Evolutionary conservation across 2,329 filamentous ascomycete genomes (phyloP).

Genomic region (Calonectria multiphialidica): DNA sequence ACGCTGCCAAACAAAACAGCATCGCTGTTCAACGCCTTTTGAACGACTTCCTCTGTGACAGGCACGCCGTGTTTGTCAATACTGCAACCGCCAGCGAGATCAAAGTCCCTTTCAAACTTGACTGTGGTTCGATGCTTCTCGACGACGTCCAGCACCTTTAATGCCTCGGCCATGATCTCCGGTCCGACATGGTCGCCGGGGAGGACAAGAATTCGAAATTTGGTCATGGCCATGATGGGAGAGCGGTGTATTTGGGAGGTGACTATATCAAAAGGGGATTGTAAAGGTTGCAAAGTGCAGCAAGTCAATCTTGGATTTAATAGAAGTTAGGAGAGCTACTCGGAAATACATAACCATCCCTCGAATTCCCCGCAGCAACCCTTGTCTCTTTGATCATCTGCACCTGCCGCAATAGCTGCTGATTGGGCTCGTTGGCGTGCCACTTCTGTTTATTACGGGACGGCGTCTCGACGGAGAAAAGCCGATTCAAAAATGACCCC

Average conservation of each 20-base stretch:
- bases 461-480: neutral
- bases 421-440: neutral
- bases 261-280: neutral
- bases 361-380: slow-evolving; percentile 6
- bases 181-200: slow-evolving; percentile 61
- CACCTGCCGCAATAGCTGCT: neutral
- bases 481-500: neutral
- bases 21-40: slow-evolving; percentile 54
- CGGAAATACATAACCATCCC: slow-evolving; percentile 5
- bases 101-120: slow-evolving; percentile 44
- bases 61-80: slow-evolving; percentile 59
- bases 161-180: slow-evolving; percentile 59
- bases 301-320: neutral
- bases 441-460: neutral
- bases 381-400: neutral
- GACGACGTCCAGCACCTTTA: slow-evolving; percentile 59
- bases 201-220: slow-evolving; percentile 54
- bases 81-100: slow-evolving; percentile 51
- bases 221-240: slow-evolving; percentile 21
- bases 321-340: neutral
- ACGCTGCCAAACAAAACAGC: slow-evolving; percentile 62
- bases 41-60: slow-evolving; percentile 56
- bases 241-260: no score
- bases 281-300: neutral
- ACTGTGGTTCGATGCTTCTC: slow-evolving; percentile 46